phyloP scores from a whole-genome alignment of 106 monocot species.

The Platanthera guangdongensis region DNA sequence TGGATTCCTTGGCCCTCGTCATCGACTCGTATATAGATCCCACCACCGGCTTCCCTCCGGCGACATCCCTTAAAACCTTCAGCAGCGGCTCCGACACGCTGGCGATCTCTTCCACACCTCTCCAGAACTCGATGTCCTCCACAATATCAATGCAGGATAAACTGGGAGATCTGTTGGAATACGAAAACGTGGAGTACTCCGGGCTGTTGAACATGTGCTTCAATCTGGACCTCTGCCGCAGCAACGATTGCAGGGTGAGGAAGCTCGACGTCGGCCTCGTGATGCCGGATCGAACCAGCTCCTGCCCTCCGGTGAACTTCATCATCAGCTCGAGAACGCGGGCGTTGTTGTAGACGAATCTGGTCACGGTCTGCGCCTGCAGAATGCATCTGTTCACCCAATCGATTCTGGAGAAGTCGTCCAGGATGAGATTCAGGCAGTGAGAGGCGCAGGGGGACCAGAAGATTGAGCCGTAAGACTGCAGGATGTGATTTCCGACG shows the following conservation, averaged over 20 bases:
- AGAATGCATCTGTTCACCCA: conserved; percentile 84
- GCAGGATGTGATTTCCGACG: conserved; percentile 70
- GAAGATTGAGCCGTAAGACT: conserved; percentile 58
- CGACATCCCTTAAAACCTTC: conserved; percentile 85
- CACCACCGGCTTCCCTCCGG: conserved; percentile 69
- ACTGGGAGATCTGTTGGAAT: conserved; percentile 56
- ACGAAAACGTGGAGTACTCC: conserved; percentile 70
- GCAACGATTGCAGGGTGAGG: conserved; percentile 65
- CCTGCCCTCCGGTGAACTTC: conserved; percentile 64
- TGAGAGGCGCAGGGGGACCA: conserved; percentile 83
- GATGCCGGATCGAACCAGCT: conserved; percentile 59
- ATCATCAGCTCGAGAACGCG: conserved; percentile 66
- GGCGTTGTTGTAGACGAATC: conserved; percentile 71
- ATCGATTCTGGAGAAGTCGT: conserved; percentile 81
- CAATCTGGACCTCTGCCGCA: conserved; percentile 64
- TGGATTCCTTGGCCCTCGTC: conserved; percentile 83
- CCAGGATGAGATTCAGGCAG: conserved; percentile 67
- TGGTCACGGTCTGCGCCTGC: conserved; percentile 70
- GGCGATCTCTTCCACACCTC: conserved; percentile 74
- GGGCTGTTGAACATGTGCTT: conserved; percentile 87
- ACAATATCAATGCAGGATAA: conserved; percentile 53
- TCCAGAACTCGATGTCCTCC: conserved; percentile 82
- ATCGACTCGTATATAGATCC: conserved; percentile 85
- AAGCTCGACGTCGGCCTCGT: conserved; percentile 57
- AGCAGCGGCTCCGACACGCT: conserved; percentile 76